Evolutionary conservation across 78 protist species (phyloP).

Genomic region (Dictyostelium brefeldianum): DNA sequence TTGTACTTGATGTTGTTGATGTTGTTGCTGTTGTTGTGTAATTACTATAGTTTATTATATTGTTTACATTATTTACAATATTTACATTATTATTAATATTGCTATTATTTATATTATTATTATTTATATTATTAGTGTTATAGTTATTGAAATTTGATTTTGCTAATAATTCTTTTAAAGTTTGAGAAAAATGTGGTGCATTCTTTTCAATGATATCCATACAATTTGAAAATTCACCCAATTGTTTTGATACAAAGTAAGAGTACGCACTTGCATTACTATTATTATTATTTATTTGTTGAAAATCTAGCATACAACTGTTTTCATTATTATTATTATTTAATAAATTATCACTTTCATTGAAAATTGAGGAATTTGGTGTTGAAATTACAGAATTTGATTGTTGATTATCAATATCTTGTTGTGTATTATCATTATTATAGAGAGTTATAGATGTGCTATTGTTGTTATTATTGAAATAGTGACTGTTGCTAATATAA

Average conservation of each 20-base stretch:
- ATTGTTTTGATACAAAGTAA: background rate
- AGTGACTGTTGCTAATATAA: background rate
- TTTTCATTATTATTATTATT: background rate
- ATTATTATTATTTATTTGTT: background rate
- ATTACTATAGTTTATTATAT: background rate
- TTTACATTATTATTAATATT: background rate
- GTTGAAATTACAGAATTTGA: background rate
- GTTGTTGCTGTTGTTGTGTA: background rate
- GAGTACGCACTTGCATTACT: background rate
- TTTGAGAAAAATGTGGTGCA: background rate
- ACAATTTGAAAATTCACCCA: constrained; percentile 11
- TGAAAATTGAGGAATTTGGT: background rate
- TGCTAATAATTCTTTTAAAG: background rate
- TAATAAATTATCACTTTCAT: background rate
- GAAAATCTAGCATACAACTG: background rate
- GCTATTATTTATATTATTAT: background rate
- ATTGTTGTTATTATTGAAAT: background rate
- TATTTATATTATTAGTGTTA: background rate
- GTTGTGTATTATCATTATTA: background rate
- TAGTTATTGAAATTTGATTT: too few relatives aligned
- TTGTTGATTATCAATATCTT: background rate
- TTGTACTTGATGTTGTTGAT: background rate
- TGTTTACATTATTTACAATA: background rate
- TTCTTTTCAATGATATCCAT: background rate
- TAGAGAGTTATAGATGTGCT: background rate